phyloP scores from a whole-genome alignment of 805 yeast species.

The Candida odintsovae region DNA sequence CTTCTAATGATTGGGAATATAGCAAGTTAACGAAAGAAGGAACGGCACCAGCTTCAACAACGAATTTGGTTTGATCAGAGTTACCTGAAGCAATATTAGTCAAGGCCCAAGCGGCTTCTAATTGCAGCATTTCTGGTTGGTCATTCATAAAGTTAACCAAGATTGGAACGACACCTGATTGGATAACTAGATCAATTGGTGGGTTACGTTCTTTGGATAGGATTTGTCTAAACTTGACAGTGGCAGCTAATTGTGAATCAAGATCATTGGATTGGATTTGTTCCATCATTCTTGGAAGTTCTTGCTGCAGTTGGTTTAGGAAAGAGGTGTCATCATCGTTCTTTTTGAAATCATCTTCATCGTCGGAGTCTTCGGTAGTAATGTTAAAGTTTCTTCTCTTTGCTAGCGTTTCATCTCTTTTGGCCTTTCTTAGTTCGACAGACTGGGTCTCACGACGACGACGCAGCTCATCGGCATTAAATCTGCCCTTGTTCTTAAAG shows the following conservation, averaged over 20 bases:
- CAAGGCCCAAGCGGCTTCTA: conserved; percentile 99
- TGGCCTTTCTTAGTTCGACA: conserved; percentile 92
- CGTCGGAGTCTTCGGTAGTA: conserved; percentile 47
- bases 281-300: conserved; percentile 81
- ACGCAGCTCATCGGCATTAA: conserved; percentile 92
- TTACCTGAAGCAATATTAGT: conserved; percentile 96
- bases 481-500: conserved; percentile 91
- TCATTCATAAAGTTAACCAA: conserved; percentile 79
- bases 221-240: conserved; percentile 89
- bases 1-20: conserved; percentile 78
- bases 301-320: conserved; percentile 48
- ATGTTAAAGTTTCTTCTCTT: conserved; percentile 80
- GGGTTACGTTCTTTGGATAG: conserved; percentile 93
- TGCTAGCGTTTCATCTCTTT: conserved; percentile 89
- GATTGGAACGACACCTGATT: conserved; percentile 88
- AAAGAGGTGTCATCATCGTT: conserved; percentile 34
- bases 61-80: conserved; percentile 82
- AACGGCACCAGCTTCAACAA: conserved; percentile 90
- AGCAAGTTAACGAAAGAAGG: conserved; percentile 83
- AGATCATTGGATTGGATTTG: conserved; percentile 70
- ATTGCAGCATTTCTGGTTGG: conserved; percentile 82
- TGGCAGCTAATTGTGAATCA: conserved; percentile 79
- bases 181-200: conserved; percentile 89
- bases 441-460: conserved; percentile 97
- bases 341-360: conserved; percentile 33